Conservation (phyloP, 1,139 yeast genomes). For the Torulaspora pretoriensis region DNA sequence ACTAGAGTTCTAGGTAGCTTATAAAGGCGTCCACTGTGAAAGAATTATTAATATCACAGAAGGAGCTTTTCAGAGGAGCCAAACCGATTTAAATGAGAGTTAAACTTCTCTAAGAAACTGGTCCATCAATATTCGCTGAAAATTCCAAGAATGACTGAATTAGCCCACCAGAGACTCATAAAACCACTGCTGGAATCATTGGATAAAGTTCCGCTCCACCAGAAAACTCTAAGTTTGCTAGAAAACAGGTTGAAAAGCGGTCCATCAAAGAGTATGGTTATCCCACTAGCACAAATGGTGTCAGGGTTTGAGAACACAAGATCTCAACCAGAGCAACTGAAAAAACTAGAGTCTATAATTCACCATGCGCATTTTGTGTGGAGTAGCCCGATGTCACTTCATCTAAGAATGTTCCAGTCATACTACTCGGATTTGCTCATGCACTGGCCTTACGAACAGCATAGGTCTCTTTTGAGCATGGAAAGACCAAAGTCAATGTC, state of each 20-base stretch:
- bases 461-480: conserved; percentile 16
- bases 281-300: conserved; percentile 6
- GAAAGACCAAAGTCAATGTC: conserved; percentile 16
- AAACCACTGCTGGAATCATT: conserved; percentile 6
- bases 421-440: conserved; percentile 17
- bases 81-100: not conserved
- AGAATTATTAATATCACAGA: too few relatives aligned
- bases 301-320: conserved; percentile 6
- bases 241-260: conserved; percentile 2
- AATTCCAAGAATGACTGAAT: not conserved
- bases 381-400: conserved; percentile 15
- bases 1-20: too few relatives aligned
- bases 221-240: conserved; percentile 13
- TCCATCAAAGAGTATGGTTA: not conserved
- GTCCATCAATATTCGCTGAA: not conserved
- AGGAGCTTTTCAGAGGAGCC: not conserved
- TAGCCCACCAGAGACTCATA: not conserved
- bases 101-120: not conserved
- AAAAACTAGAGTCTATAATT: conserved; percentile 17
- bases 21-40: too few relatives aligned
- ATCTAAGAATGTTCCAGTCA: conserved; percentile 14
- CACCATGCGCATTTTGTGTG: conserved; percentile 19
- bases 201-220: conserved; percentile 15
- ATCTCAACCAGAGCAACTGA: conserved; percentile 2
- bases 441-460: conserved; percentile 27